phyloP scores from a whole-genome alignment of 192 early-diverging fungal genomes.

The Podila verticillata region DNA sequence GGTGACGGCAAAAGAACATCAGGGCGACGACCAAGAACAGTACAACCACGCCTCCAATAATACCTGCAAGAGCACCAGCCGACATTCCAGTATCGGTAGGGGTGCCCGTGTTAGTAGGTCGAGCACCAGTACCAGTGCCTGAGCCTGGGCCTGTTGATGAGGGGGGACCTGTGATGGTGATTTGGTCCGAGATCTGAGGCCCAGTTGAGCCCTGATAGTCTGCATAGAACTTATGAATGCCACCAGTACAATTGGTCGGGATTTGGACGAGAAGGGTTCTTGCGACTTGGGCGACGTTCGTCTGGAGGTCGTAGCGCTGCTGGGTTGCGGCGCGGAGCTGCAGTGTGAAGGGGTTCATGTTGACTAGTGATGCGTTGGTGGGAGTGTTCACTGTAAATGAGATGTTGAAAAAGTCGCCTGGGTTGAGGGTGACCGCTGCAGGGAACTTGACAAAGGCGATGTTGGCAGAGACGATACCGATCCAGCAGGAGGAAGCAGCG shows the following conservation, averaged over 20 bases:
- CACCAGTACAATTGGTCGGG: conserved; percentile 26
- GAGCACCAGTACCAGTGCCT: not conserved
- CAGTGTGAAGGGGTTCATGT: conserved; percentile 9
- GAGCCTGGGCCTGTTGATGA: not conserved
- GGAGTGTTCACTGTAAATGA: conserved; percentile 1
- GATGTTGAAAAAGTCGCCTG: conserved; percentile 2
- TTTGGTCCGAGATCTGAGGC: conserved; percentile 4
- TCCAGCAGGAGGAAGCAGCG: not conserved
- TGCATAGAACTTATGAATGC: conserved; percentile 44
- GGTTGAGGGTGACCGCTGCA: not conserved
- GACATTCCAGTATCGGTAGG: conserved; percentile 14
- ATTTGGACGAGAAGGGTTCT: not conserved
- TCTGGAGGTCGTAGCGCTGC: conserved; percentile 13
- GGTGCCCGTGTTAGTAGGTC: not conserved
- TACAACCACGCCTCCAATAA: conserved; percentile 23
- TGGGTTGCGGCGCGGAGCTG: conserved; percentile 7
- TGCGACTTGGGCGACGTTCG: conserved; percentile 1
- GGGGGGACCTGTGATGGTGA: conserved; percentile 6
- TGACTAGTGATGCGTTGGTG: not conserved
- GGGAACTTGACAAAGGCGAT: conserved; percentile 13
- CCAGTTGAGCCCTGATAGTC: not conserved
- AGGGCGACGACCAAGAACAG: conserved; percentile 9
- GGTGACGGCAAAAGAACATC: conserved; percentile 27
- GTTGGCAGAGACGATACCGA: conserved; percentile 12
- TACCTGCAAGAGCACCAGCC: conserved; percentile 9